Evolutionary conservation across 139 green algal species (phyloP).

Genomic region (Tetradesmus lagerheimii): DNA sequence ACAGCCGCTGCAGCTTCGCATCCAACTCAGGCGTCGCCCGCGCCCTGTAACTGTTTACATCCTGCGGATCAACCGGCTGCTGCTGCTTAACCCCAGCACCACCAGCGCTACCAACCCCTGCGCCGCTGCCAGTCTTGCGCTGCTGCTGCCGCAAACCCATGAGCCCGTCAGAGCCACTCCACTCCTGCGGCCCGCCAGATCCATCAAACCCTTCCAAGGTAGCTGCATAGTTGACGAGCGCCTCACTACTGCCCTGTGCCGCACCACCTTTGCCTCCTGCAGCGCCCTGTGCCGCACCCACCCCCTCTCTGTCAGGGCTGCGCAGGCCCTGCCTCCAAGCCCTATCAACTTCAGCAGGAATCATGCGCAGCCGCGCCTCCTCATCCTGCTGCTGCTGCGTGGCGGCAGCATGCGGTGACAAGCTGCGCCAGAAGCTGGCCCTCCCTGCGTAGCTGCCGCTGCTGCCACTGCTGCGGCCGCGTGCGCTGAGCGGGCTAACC

Average conservation of each 20-base stretch:
- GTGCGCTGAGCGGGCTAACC: not conserved
- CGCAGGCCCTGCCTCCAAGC: not conserved
- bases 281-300: not conserved
- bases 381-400: not conserved
- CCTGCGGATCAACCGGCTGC: not conserved
- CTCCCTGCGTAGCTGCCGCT: not conserved
- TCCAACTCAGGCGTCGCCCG: conserved; percentile 7
- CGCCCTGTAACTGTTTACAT: not conserved
- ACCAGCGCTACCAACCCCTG: not conserved
- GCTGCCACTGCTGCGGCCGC: not conserved
- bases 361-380: not conserved
- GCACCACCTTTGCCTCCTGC: no score
- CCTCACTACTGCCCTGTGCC: not conserved
- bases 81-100: not conserved
- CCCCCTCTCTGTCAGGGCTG: not conserved
- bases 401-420: not conserved
- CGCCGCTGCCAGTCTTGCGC: not conserved
- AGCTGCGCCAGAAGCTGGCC: not conserved
- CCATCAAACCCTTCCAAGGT: not conserved
- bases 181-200: not conserved
- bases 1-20: conserved; percentile 18
- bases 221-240: not conserved
- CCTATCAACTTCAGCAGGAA: not conserved
- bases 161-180: not conserved
- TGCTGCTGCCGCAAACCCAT: not conserved